Conservation (phyloP, 2,329 filamentous ascomycete species). For the Didymosphaeria variabile region DNA sequence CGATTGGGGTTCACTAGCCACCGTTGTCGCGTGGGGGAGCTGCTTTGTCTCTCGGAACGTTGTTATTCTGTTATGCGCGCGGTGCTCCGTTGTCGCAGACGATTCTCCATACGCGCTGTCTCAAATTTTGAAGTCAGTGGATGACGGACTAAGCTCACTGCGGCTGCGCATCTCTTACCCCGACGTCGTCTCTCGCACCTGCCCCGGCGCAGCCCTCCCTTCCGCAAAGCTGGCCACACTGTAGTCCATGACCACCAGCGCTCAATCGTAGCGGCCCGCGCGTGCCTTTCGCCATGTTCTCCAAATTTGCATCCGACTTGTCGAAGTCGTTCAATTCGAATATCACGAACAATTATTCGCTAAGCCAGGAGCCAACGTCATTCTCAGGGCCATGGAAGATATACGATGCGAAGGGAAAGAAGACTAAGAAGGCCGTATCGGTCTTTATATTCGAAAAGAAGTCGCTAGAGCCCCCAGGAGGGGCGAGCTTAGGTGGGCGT, state of each 20-base stretch:
- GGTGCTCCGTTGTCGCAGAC: background rate
- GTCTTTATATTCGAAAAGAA: slow-evolving; percentile 96
- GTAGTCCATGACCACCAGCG: slow-evolving; percentile 41
- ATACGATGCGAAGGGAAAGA: slow-evolving; percentile 96
- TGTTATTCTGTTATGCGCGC: background rate
- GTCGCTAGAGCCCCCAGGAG: slow-evolving; percentile 75
- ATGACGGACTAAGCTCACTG: slow-evolving; percentile 10
- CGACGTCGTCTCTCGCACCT: slow-evolving; percentile 1
- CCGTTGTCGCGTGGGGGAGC: slow-evolving; percentile 28
- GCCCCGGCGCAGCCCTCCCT: slow-evolving; percentile 19
- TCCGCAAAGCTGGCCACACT: slow-evolving; percentile 19
- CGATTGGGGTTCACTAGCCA: slow-evolving; percentile 20
- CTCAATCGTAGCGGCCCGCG: slow-evolving; percentile 30
- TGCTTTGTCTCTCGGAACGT: slow-evolving; percentile 15
- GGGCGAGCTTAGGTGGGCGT: slow-evolving; percentile 64
- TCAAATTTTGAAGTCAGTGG: background rate
- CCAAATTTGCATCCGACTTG: slow-evolving; percentile 66
- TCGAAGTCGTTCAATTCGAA: slow-evolving; percentile 95
- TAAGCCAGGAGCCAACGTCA: slow-evolving; percentile 78
- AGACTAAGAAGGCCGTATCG: slow-evolving; percentile 85
- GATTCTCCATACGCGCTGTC: background rate
- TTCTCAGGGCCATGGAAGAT: slow-evolving; percentile 95
- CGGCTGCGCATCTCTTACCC: slow-evolving; percentile 25
- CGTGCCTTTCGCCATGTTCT: slow-evolving; percentile 75
- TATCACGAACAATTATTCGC: slow-evolving; percentile 89